Evolutionary conservation across 2,329 filamentous ascomycete genomes (phyloP).

Genomic region (Ceratocystis destructans): DNA sequence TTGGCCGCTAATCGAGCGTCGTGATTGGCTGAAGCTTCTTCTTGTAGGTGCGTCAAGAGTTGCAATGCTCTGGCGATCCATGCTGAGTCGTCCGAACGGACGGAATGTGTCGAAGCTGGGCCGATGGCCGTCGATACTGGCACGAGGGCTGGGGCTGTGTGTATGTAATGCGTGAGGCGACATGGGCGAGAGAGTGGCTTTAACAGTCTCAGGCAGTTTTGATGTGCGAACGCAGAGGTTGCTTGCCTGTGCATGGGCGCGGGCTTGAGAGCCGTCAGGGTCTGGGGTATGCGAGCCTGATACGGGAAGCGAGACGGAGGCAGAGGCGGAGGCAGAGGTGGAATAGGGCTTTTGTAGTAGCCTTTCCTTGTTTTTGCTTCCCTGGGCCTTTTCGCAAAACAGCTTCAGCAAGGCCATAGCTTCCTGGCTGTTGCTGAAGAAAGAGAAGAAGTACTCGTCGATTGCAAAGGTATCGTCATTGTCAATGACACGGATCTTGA

Average conservation of each 20-base stretch:
- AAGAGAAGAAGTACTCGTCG: constrained; percentile 97
- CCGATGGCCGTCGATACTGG: constrained; percentile 39
- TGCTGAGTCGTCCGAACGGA: constrained; percentile 35
- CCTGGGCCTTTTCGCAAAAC: constrained; percentile 43
- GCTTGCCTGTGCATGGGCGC: constrained; percentile 19
- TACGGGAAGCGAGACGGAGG: not conserved
- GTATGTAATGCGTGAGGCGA: constrained; percentile 33
- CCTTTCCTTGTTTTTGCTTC: constrained; percentile 20
- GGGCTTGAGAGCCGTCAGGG: not conserved
- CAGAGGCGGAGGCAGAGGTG: not conserved
- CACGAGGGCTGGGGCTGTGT: constrained; percentile 38
- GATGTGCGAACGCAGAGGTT: constrained; percentile 26
- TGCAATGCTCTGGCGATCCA: constrained; percentile 35
- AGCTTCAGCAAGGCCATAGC: constrained; percentile 65
- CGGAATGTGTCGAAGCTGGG: constrained; percentile 42
- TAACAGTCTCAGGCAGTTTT: constrained; percentile 43
- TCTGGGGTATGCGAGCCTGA: constrained; percentile 1
- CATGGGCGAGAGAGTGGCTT: constrained; percentile 44
- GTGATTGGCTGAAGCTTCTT: constrained; percentile 51
- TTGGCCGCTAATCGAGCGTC: constrained; percentile 38
- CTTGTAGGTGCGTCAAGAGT: constrained; percentile 32
- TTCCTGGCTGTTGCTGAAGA: constrained; percentile 75
- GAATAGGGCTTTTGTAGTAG: constrained; percentile 4
- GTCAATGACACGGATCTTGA: constrained; percentile 85
- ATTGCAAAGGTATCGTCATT: constrained; percentile 90